Conservation (phyloP, 805 yeast genomes). For the Lachancea quebecensis region DNA sequence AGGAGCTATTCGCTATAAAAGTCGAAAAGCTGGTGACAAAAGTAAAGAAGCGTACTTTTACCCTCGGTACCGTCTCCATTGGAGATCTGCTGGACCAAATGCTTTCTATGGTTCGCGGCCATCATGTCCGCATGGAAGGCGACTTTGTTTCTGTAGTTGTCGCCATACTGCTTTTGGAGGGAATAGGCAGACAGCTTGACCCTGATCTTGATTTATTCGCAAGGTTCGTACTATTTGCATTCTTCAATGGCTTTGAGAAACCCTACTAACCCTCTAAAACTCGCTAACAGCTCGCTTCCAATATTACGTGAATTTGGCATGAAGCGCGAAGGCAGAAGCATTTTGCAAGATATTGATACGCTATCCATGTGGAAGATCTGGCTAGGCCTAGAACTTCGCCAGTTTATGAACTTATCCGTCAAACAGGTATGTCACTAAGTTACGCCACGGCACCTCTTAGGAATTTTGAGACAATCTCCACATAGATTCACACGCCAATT, state of each 20-base stretch:
- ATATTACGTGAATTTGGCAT: conserved; percentile 75
- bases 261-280: conserved; percentile 10
- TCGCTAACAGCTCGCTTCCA: conserved; percentile 58
- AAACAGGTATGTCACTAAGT: conserved; percentile 50
- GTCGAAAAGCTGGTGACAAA: conserved; percentile 77
- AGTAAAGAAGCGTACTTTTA: conserved; percentile 82
- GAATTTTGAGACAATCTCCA: too few relatives aligned
- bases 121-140: conserved; percentile 96
- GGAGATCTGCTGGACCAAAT: conserved; percentile 87
- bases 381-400: conserved; percentile 84
- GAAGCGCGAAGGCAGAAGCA: conserved; percentile 53
- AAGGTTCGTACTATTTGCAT: conserved; percentile 66
- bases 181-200: conserved; percentile 90
- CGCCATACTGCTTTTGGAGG: conserved; percentile 85
- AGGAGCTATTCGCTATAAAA: conserved; percentile 78
- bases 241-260: conserved; percentile 27
- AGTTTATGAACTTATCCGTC: conserved; percentile 73
- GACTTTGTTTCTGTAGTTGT: conserved; percentile 95
- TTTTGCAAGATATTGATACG: conserved; percentile 51
- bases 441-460: too few relatives aligned
- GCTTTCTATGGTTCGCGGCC: conserved; percentile 82
- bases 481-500: not conserved
- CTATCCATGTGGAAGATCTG: conserved; percentile 83
- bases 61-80: conserved; percentile 84
- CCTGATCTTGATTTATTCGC: conserved; percentile 92